A percentile compares a stretch with the other conserved stretches of the same genome.
Conservation (phyloP, 2,329 filamentous ascomycete species). For the Sporothrix euskadiensis region DNA sequence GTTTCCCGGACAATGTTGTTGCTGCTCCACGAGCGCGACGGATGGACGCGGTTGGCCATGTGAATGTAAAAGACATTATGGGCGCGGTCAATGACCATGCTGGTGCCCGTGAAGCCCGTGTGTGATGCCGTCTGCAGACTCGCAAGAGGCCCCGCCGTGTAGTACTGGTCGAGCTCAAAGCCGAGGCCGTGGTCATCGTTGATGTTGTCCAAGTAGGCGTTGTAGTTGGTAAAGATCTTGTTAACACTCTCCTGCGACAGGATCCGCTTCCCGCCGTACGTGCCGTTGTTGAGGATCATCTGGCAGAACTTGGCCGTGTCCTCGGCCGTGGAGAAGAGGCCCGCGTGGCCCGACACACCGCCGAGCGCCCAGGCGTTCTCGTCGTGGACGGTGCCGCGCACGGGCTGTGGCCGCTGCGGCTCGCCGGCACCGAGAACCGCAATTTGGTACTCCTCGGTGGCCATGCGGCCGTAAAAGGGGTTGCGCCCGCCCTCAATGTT, state of each 20-base stretch:
- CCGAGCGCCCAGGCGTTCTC: slow-evolving; percentile 42
- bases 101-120: slow-evolving; percentile 26
- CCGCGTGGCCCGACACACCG: slow-evolving; percentile 42
- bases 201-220: neutral
- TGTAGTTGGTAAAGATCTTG: slow-evolving; percentile 20
- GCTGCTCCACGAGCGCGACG: slow-evolving; percentile 11
- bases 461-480: slow-evolving; percentile 37
- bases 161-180: slow-evolving; percentile 26
- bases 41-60: slow-evolving; percentile 24
- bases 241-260: slow-evolving; percentile 7
- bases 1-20: slow-evolving; percentile 23
- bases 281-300: slow-evolving; percentile 44
- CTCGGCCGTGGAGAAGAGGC: slow-evolving; percentile 40
- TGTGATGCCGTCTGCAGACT: slow-evolving; percentile 2
- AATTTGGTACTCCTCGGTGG: slow-evolving; percentile 40
- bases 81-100: slow-evolving; percentile 22
- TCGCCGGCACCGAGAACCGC: slow-evolving; percentile 37
- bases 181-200: slow-evolving; percentile 13
- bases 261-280: slow-evolving; percentile 36
- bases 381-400: slow-evolving; percentile 43
- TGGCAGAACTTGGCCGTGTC: slow-evolving; percentile 41
- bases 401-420: slow-evolving; percentile 42
- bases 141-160: slow-evolving; percentile 13
- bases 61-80: slow-evolving; percentile 16
- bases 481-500: slow-evolving; percentile 36